Evolutionary conservation across 176 grass and related monocot species (phyloP), one percentile per base, ranked within the genome.

Genomic region (Miscanthus lutarioriparius): DNA sequence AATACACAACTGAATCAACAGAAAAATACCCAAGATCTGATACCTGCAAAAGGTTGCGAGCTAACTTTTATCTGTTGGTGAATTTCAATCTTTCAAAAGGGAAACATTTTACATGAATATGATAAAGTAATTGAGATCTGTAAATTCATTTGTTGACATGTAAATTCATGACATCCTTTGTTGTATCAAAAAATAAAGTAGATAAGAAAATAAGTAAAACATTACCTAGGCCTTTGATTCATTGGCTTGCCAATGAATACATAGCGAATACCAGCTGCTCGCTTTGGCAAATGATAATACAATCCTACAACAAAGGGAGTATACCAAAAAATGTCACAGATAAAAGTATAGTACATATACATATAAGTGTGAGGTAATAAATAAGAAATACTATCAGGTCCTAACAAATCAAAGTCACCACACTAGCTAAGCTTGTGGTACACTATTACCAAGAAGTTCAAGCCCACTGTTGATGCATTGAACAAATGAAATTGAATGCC

Each of bases 211-310:
- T 7, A 86, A 33, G 48, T 25, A 54, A 36, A 44, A 84, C 36
- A 48, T 76, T 89, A 98, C 93, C 96, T 94, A 67, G 96, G 96
- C 72, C 96, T 96, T 80, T 96, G 96, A 86, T 94, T 93, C 84
- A 95, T 90, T 70, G 93, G 93, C 64, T 95, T 99, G 63, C 96
- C 93, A 84, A 99, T 99, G 78, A 99, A 99, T 38, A 99, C 96
- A 84, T 99, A 99, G 73, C 84, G 91, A 87, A 96, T 99, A 70
- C 96, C 96, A 70, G 93, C 84, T 83, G 89, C 93, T 72, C 96
- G 89, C 84, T 99, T 99, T 44, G 96, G 88, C 73, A 96, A 82
- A 90, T 99, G 96, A 80, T 99, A 99, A 90, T 99, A 99, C 65
- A 99, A 84, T 63, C 96, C 96, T 99, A 75, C 32, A 94, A 38